These are phyloP conservation scores for Peronospora tabacina DNA, from an alignment of 352 stramenopile species.

Conservation along the genomic window DNA sequence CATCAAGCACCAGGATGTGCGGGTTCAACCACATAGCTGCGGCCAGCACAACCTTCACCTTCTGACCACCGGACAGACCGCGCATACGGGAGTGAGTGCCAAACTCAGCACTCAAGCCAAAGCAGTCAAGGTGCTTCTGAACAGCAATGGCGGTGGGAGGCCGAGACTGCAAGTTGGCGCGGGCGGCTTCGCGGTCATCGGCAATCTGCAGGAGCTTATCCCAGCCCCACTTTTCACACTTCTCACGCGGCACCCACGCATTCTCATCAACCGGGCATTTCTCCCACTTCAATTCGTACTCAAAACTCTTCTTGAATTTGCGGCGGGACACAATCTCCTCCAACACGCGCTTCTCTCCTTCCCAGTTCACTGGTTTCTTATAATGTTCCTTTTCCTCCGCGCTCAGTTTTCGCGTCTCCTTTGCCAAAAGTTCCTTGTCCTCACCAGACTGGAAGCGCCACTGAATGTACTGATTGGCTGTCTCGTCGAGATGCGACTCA, in stretches of 20 bases:
- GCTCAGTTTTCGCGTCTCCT: conserved; percentile 87
- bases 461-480: conserved; percentile 95
- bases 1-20: conserved; percentile 92
- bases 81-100: conserved; percentile 97
- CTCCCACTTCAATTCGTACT: conserved; percentile 97
- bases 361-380: conserved; percentile 92
- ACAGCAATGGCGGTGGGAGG: conserved; percentile 93
- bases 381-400: conserved; percentile 91
- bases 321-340: conserved; percentile 88
- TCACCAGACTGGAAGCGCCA: conserved; percentile 92
- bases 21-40: conserved; percentile 96
- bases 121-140: conserved; percentile 96
- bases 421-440: conserved; percentile 88
- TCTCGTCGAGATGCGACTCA: conserved; percentile 93
- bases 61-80: conserved; percentile 96
- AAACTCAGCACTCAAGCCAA: conserved; percentile 94
- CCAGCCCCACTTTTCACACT: conserved; percentile 95
- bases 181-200: conserved; percentile 91
- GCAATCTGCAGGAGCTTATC: conserved; percentile 95
- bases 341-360: conserved; percentile 85
- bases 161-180: conserved; percentile 89
- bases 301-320: conserved; percentile 92
- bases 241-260: conserved; percentile 90
- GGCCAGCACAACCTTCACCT: conserved; percentile 97
- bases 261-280: conserved; percentile 93